Base-by-base conservation (phyloP, 2,329 filamentous ascomycete species). In the Fusarium falciforme region DNA sequence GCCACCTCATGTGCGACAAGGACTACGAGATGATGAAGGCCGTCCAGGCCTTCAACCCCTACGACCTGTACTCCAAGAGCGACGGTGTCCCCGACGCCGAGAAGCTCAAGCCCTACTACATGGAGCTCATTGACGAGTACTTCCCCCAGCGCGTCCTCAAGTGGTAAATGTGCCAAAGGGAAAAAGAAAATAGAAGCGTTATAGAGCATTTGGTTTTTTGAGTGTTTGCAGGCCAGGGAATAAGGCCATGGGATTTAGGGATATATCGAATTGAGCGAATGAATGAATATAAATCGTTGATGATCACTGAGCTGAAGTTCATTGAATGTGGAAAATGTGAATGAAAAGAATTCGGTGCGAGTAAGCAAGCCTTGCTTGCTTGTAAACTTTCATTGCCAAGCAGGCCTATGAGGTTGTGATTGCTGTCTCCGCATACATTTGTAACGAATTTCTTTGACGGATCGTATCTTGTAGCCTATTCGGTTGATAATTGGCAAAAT, bases 21-120 rank as follows among this genome's bases (percentile, higher is more conserved):
- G 95, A 98, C 78, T 85, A 92, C 82, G 88, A 89, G 78, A 95
- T 97, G 92, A 85, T 97, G 77, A 89, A 90, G 79, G 94, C 94
- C 10, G 94, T 97, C 59, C 89, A 90, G 82, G 94, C 93, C 0
- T 97, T 98, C 84, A 97, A 97, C 82, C 94, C 94, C 0, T 98
- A 97, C 78, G 95, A 97, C 80, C 81, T 97, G 61, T 97, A 97
- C 86, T 96, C 93, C 86, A 97, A 97, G 91, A 95, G 92, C 77
- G 94, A 97, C 78, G 93, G 90, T 27, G 87, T 94, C 25, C 94
- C 94, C 1, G 91, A 89, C 66, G 89, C 92, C 1, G 92, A 94
- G 79, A 90, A 93, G 78, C 85, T 97, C 67, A 97, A 96, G 82
- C 84, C 84, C 1, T 85, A 85, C 72, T 85, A 85, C 71, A 79